Conservation (phyloP, 2,329 filamentous ascomycete species). For the Colletotrichum graminicola region DNA sequence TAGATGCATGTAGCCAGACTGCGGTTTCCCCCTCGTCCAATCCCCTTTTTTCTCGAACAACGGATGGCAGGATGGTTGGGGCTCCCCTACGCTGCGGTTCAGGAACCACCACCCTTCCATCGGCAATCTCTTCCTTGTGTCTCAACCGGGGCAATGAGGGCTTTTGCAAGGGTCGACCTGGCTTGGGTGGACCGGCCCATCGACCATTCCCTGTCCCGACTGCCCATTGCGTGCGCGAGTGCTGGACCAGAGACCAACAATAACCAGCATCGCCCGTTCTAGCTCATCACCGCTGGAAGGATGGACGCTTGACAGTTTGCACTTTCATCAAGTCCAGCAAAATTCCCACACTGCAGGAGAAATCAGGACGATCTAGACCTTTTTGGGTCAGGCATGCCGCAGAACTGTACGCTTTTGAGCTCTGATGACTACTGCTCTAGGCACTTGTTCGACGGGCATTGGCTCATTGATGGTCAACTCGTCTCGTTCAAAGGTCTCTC, state of each 20-base stretch:
- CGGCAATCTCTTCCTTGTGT: slow-evolving; percentile 37
- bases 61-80: slow-evolving; percentile 31
- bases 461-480: not conserved
- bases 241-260: slow-evolving; percentile 25
- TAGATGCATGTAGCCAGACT: slow-evolving; percentile 21
- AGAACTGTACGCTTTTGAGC: not conserved
- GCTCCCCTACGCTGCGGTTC: slow-evolving; percentile 20
- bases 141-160: slow-evolving; percentile 19
- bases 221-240: slow-evolving; percentile 26
- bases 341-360: not conserved
- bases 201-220: slow-evolving; percentile 22
- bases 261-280: slow-evolving; percentile 29
- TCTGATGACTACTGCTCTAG: not conserved
- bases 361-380: slow-evolving; percentile 15
- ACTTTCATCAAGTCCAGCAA: not conserved
- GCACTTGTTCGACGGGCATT: not conserved
- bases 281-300: slow-evolving; percentile 20
- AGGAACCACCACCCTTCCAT: slow-evolving; percentile 38
- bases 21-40: slow-evolving; percentile 29
- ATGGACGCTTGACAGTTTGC: slow-evolving; percentile 15
- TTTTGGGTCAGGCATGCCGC: slow-evolving; percentile 10
- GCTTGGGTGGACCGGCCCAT: slow-evolving; percentile 36
- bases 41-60: slow-evolving; percentile 29
- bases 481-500: not conserved
- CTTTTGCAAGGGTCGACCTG: slow-evolving; percentile 32